A percentile compares a stretch with the other conserved stretches of the same genome.
Conservation (phyloP, 108 stramenopile species). For the Fragilariopsis cylindrus region DNA sequence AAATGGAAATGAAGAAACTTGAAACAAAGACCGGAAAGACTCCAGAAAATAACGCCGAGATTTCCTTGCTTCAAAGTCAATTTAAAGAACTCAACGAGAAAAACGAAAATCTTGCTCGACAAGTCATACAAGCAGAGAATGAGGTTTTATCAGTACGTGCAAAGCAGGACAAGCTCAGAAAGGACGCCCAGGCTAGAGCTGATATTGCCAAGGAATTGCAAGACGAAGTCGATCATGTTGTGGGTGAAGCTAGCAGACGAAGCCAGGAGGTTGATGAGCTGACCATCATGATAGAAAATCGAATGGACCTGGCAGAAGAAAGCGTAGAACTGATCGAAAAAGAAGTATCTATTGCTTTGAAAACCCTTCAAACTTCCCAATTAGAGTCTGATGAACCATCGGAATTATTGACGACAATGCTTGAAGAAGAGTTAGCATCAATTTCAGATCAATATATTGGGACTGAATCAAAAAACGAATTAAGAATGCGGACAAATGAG, state of each 20-base stretch:
- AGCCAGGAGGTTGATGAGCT: conserved; percentile 5
- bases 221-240: neutral
- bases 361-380: neutral
- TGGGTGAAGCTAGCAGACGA: conserved; percentile 1
- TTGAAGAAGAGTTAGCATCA: neutral
- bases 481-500: neutral
- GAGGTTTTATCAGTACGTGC: neutral
- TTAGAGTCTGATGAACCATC: neutral
- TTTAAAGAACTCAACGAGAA: conserved; percentile 10
- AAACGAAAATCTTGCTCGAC: conserved; percentile 9
- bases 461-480: neutral
- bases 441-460: neutral
- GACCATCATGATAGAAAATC: conserved; percentile 2
- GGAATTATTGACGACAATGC: neutral
- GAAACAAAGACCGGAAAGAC: neutral
- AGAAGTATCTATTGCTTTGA: neutral
- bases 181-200: neutral
- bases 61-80: conserved; percentile 9
- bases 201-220: conserved; percentile 3
- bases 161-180: conserved; percentile 1
- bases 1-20: neutral
- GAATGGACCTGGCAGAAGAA: neutral
- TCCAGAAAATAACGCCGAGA: neutral
- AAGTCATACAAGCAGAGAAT: neutral
- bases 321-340: conserved; percentile 10